Conservation (phyloP, 2,329 filamentous ascomycete genomes). For the Chaetoscypha palmicola region DNA sequence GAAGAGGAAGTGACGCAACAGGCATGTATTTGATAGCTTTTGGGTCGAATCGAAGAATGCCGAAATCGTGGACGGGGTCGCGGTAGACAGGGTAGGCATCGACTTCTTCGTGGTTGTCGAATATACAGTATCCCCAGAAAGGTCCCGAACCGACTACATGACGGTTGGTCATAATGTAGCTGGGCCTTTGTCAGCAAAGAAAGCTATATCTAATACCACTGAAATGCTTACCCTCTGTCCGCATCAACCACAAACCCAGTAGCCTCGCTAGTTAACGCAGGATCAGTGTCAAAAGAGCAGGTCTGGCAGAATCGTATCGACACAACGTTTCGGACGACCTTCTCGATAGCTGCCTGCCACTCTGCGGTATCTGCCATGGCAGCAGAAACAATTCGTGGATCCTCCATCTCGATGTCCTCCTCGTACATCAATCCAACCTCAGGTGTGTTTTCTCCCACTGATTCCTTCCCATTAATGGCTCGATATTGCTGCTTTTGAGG, state of each 20-base stretch:
- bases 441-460: slow-evolving; percentile 30
- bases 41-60: slow-evolving; percentile 92
- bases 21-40: slow-evolving; percentile 97
- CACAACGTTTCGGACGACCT: slow-evolving; percentile 89
- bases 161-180: slow-evolving; percentile 77
- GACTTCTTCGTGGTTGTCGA: slow-evolving; percentile 96
- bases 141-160: slow-evolving; percentile 94
- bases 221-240: slow-evolving; percentile 61
- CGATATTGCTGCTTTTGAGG: slow-evolving; percentile 31
- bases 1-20: slow-evolving; percentile 68
- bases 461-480: slow-evolving; percentile 30
- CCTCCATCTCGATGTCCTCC: slow-evolving; percentile 31
- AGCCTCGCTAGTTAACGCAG: slow-evolving; percentile 87
- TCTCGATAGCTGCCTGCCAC: slow-evolving; percentile 94
- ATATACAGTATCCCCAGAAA: slow-evolving; percentile 97
- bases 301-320: slow-evolving; percentile 99
- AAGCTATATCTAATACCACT: background rate
- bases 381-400: slow-evolving; percentile 31
- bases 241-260: slow-evolving; percentile 98
- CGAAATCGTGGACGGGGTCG: slow-evolving; percentile 97
- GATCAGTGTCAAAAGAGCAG: slow-evolving; percentile 95
- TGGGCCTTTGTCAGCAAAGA: slow-evolving; percentile 29
- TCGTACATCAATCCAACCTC: slow-evolving; percentile 21
- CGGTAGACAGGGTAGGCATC: slow-evolving; percentile 96
- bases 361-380: slow-evolving; percentile 57